These are phyloP conservation scores for Gossypium herbaceum DNA, from an alignment of 345 rosid species.

Conservation along the genomic window DNA sequence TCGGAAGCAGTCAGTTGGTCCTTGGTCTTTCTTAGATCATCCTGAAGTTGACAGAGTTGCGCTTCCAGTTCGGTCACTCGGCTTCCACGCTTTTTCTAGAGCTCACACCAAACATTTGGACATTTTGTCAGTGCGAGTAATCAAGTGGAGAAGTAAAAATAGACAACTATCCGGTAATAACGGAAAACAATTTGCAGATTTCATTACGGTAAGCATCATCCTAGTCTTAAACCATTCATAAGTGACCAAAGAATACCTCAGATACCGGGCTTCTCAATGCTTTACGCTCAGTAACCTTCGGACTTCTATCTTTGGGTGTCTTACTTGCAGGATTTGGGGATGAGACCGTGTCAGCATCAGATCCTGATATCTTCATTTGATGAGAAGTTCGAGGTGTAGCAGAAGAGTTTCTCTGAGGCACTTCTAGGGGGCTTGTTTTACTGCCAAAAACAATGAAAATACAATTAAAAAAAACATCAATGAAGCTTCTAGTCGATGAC, in stretches of 20 bases:
- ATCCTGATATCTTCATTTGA: conserved; percentile 51
- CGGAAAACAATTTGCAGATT: neutral
- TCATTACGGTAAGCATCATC: neutral
- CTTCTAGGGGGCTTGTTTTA: conserved; percentile 57
- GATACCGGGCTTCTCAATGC: conserved; percentile 58
- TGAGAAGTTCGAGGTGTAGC: conserved; percentile 60
- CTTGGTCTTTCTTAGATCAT: conserved; percentile 73
- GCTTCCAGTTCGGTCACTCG: conserved; percentile 57
- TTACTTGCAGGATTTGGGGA: conserved; percentile 48
- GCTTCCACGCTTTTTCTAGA: conserved; percentile 57
- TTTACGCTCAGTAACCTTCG: conserved; percentile 66
- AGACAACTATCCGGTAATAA: neutral
- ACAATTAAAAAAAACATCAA: neutral
- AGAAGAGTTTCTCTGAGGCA: conserved; percentile 71
- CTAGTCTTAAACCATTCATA: neutral
- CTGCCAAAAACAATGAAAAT: conserved; percentile 17
- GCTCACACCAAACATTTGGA: conserved; percentile 20
- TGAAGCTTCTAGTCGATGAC: conserved; percentile 5
- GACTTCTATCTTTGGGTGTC: conserved; percentile 68
- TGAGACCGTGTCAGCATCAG: conserved; percentile 41
- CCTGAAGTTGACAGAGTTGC: conserved; percentile 72
- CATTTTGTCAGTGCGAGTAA: conserved; percentile 4
- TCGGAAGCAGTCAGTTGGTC: conserved; percentile 71
- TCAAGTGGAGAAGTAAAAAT: neutral
- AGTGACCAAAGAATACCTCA: conserved; percentile 52